A percentile compares a stretch with the other conserved stretches of the same genome.
Evolutionary conservation across 352 stramenopile genomes (phyloP).

Genomic region (Phytophthora cactorum): DNA sequence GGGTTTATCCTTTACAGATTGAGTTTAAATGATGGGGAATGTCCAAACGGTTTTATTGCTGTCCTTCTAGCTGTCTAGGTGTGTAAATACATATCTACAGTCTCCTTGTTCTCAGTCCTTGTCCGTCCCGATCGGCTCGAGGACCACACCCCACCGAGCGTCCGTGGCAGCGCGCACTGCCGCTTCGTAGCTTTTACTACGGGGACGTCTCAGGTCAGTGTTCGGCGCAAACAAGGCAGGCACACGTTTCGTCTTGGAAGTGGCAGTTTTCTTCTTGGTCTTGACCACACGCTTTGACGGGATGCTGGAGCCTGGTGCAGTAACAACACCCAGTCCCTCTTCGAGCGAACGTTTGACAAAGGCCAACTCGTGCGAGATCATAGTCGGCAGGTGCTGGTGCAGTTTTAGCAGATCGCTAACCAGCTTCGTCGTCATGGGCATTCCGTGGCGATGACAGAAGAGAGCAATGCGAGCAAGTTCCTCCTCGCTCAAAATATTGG

Average conservation of each 20-base stretch:
- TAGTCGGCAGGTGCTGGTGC: conserved; percentile 41
- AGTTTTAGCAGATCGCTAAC: conserved; percentile 51
- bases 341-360: conserved; percentile 47
- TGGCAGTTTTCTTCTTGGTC: conserved; percentile 17
- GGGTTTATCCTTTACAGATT: no score
- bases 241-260: conserved; percentile 19
- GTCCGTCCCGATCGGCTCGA: conserved; percentile 33
- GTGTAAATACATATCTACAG: conserved; percentile 37
- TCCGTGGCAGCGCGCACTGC: conserved; percentile 32
- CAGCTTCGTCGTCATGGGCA: conserved; percentile 47
- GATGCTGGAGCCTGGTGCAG: conserved; percentile 13
- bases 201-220: conserved; percentile 14
- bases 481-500: conserved; percentile 36
- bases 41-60: conserved; percentile 15
- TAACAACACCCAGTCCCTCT: conserved; percentile 31
- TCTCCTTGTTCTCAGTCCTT: conserved; percentile 25
- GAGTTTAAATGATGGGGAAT: conserved; percentile 1
- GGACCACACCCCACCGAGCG: conserved; percentile 34
- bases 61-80: conserved; percentile 5
- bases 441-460: conserved; percentile 63
- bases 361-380: conserved; percentile 52
- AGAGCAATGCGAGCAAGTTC: conserved; percentile 60
- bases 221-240: conserved; percentile 11
- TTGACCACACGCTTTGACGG: conserved; percentile 12
- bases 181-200: conserved; percentile 39